phyloP scores from a whole-genome alignment of 306 rosid genomes.

The Crataegus laevigata region DNA sequence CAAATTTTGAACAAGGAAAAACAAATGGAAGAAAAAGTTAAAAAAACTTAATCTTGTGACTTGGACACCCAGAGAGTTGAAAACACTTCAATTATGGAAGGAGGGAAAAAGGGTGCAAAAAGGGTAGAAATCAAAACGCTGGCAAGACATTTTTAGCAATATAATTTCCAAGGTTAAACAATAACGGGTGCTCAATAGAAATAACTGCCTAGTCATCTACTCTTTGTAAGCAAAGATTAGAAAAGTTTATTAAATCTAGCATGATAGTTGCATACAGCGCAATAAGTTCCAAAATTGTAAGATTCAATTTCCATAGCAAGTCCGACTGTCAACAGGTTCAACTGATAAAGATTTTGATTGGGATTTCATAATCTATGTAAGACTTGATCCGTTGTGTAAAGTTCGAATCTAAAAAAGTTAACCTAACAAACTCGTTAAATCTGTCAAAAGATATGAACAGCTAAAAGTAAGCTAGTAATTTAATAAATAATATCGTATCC shows the following conservation, averaged over 20 bases:
- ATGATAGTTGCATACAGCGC: background rate
- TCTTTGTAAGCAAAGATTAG: background rate
- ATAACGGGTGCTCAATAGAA: background rate
- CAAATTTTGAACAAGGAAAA: background rate
- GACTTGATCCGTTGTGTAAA: background rate
- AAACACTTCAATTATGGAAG: background rate
- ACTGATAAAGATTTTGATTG: background rate
- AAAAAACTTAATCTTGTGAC: background rate
- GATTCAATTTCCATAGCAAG: background rate
- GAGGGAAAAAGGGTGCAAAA: background rate
- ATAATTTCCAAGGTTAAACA: background rate
- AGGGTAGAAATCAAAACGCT: too few species aligned
- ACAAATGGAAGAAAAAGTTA: background rate
- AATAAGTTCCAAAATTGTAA: background rate
- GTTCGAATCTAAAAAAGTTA: background rate
- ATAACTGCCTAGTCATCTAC: background rate
- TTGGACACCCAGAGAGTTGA: accelerated
- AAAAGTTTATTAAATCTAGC: background rate
- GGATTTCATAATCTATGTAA: background rate
- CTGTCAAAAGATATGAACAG: background rate
- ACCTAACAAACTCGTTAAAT: background rate
- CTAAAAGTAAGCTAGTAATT: background rate
- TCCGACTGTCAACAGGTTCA: background rate
- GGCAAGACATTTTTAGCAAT: background rate
- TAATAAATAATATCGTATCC: too few species aligned